These are phyloP conservation scores for Silene noctiflora DNA, from an alignment of 179 eudicot species.

Conservation along the genomic window DNA sequence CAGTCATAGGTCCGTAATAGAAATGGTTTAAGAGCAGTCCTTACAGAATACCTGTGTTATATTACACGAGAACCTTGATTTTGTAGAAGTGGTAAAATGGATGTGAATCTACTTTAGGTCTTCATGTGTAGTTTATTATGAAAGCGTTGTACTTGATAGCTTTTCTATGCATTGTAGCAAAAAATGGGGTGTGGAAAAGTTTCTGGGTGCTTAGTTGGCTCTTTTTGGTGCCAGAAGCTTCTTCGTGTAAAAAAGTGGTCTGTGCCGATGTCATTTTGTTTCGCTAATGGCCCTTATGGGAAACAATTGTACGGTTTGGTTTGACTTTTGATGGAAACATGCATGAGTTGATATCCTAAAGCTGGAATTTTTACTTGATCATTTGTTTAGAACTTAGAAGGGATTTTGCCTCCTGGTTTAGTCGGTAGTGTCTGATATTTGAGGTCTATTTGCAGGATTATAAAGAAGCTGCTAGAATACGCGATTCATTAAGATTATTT, in stretches of 20 bases:
- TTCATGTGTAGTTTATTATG: background rate
- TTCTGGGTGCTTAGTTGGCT: background rate
- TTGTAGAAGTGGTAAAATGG: too few species aligned
- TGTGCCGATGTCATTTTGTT: background rate
- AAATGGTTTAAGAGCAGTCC: too few species aligned
- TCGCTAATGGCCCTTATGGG: background rate
- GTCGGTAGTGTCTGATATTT: slow-evolving; percentile 8
- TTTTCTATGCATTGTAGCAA: too few species aligned
- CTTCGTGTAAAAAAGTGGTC: background rate
- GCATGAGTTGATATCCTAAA: background rate
- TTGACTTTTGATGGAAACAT: background rate
- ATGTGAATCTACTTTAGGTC: background rate
- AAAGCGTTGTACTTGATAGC: background rate
- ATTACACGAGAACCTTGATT: too few species aligned
- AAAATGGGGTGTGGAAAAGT: background rate
- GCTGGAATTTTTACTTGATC: background rate
- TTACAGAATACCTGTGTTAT: too few species aligned
- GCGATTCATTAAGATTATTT: slow-evolving; percentile 74
- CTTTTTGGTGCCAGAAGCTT: background rate
- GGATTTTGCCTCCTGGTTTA: background rate
- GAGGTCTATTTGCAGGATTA: slow-evolving; percentile 48
- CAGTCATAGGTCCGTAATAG: background rate
- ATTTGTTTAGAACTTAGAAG: background rate
- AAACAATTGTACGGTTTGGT: background rate
- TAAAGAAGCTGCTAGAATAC: slow-evolving; percentile 88